Conservation (phyloP, 192 early-diverging fungal genomes). For the Gonapodya prolifera region DNA sequence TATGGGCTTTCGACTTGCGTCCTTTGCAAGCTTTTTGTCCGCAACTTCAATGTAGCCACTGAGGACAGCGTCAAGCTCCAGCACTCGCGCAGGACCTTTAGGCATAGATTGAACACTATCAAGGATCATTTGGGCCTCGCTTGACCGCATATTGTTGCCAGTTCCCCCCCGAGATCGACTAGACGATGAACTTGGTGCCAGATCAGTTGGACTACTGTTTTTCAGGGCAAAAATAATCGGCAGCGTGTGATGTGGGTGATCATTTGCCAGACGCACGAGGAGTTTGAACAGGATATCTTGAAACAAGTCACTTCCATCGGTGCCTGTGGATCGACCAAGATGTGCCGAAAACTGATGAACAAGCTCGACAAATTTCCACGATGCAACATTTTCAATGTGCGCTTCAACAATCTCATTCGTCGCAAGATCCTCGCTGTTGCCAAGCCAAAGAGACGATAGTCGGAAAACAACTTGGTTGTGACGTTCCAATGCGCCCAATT, state of each 20-base stretch:
- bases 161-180: background rate
- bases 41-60: constrained; percentile 2
- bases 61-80: background rate
- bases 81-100: background rate
- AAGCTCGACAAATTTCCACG: constrained; percentile 1
- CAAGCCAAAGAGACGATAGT: background rate
- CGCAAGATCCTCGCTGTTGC: background rate
- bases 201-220: background rate
- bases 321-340: background rate
- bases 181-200: background rate
- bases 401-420: background rate
- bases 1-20: background rate
- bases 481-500: background rate
- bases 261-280: background rate
- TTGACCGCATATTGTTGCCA: background rate
- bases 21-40: background rate
- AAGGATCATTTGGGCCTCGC: background rate
- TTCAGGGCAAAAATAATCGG: background rate
- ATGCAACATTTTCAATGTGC: background rate
- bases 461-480: background rate
- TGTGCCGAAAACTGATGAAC: background rate
- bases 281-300: background rate
- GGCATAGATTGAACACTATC: background rate
- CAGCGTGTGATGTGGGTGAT: background rate
- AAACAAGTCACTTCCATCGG: background rate